phyloP scores from a whole-genome alignment of 2,329 filamentous ascomycete genomes.

The Seiridium cupressi region DNA sequence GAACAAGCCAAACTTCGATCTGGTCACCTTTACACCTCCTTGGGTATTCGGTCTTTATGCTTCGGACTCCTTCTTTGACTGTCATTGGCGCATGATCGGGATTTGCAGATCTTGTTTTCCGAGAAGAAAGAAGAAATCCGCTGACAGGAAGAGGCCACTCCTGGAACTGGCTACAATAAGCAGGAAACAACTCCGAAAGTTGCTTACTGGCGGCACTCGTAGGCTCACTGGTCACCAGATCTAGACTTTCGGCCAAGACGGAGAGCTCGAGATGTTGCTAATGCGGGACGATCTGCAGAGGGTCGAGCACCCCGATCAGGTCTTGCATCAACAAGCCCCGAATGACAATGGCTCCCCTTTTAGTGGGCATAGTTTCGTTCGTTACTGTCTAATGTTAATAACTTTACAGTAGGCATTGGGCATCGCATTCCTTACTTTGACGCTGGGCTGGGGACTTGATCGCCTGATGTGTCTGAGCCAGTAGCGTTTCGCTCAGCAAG shows the following conservation, averaged over 20 bases:
- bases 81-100: too few species aligned
- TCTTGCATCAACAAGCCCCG: conserved; percentile 13
- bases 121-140: too few species aligned
- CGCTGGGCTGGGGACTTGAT: neutral
- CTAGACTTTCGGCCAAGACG: conserved; percentile 10
- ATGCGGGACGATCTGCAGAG: conserved; percentile 10
- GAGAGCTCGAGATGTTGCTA: conserved; percentile 6
- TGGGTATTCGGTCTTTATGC: neutral
- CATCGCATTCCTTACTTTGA: neutral
- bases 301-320: conserved; percentile 11
- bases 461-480: neutral
- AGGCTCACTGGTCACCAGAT: conserved; percentile 13
- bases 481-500: neutral
- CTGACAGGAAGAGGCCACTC: too few species aligned
- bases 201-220: neutral
- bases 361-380: conserved; percentile 10
- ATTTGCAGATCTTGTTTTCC: too few species aligned
- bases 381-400: neutral
- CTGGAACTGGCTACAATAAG: too few species aligned
- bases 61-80: too few species aligned
- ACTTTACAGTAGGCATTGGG: neutral
- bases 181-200: neutral
- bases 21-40: neutral
- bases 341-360: conserved; percentile 12
- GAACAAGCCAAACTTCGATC: neutral